These are phyloP conservation scores for Beta vulgaris DNA, from an alignment of 148 eudicot species.

Conservation along the genomic window DNA sequence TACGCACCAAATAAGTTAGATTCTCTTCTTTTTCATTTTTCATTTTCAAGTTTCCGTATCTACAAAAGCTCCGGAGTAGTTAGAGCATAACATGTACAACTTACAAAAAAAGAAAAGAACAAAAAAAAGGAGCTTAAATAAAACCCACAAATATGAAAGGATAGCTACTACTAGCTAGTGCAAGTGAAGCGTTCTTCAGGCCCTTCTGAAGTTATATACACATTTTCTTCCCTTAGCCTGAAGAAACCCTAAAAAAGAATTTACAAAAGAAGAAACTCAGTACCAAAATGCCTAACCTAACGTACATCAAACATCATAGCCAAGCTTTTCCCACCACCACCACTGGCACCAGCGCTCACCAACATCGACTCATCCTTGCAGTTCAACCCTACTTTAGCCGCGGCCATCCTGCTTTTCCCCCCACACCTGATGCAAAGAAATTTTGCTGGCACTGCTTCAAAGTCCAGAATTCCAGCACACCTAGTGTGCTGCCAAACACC, in stretches of 20 bases:
- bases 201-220: slow-evolving; percentile 25
- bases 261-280: background rate
- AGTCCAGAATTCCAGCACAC: slow-evolving; percentile 68
- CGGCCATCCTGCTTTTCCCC: slow-evolving; percentile 9
- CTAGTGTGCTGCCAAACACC: slow-evolving; percentile 95
- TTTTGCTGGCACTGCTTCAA: slow-evolving; percentile 56
- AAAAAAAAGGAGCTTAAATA: slow-evolving; percentile 20
- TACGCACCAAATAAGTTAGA: background rate
- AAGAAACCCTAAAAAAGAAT: slow-evolving; percentile 11
- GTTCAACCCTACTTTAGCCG: slow-evolving; percentile 18
- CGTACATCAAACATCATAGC: slow-evolving; percentile 29
- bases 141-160: background rate
- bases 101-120: slow-evolving; percentile 15
- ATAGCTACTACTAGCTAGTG: background rate
- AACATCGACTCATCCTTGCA: slow-evolving; percentile 29
- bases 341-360: slow-evolving; percentile 9
- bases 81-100: slow-evolving; percentile 21
- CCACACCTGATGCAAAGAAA: slow-evolving; percentile 55
- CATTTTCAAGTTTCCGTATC: background rate
- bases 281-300: background rate
- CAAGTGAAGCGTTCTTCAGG: slow-evolving; percentile 4
- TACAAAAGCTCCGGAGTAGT: slow-evolving; percentile 18
- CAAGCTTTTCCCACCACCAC: slow-evolving; percentile 30
- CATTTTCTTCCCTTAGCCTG: slow-evolving; percentile 1
- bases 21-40: background rate